Percentiles rank a stretch among this genome's conserved stretches.
phyloP scores from a whole-genome alignment of 1,139 yeast genomes.

The Suhomyces coccinellae region DNA sequence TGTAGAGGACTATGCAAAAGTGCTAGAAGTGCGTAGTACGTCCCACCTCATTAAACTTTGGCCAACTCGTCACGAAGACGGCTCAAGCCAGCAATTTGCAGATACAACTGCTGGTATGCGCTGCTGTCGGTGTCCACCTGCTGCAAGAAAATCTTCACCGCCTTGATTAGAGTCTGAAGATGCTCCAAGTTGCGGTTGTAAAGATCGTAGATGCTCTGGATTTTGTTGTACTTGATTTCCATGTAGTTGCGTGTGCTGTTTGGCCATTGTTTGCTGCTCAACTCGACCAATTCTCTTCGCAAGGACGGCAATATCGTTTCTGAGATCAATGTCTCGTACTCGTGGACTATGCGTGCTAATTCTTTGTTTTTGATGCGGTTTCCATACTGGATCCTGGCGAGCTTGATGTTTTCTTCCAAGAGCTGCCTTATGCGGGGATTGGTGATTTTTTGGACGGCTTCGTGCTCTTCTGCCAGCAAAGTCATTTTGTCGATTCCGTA shows the following conservation, averaged over 20 bases:
- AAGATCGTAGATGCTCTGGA: conserved; percentile 12
- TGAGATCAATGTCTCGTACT: conserved; percentile 32
- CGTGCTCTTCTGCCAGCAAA: neutral
- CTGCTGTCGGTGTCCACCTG: conserved; percentile 9
- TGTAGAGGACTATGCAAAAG: too few relatives aligned
- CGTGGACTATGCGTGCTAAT: conserved; percentile 23
- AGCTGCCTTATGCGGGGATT: conserved; percentile 14
- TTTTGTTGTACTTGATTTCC: conserved; percentile 16
- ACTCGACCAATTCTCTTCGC: conserved; percentile 22
- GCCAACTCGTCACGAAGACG: conserved; percentile 1
- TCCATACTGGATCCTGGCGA: conserved; percentile 21
- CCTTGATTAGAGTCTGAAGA: conserved; percentile 11
- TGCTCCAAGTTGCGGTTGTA: conserved; percentile 13
- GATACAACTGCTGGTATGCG: conserved; percentile 10
- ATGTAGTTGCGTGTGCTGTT: conserved; percentile 14
- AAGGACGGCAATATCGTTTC: conserved; percentile 32
- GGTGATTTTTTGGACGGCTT: neutral
- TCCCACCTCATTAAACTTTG: neutral
- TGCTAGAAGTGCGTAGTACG: neutral
- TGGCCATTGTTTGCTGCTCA: conserved; percentile 2
- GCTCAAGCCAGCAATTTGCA: conserved; percentile 13
- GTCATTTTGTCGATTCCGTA: conserved; percentile 16
- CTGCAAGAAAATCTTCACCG: conserved; percentile 8
- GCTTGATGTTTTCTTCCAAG: conserved; percentile 28
- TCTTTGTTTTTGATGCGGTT: conserved; percentile 25